Evolutionary conservation across 495 filamentous ascomycete genomes (phyloP).

Genomic region (Penicillium crystallinum): DNA sequence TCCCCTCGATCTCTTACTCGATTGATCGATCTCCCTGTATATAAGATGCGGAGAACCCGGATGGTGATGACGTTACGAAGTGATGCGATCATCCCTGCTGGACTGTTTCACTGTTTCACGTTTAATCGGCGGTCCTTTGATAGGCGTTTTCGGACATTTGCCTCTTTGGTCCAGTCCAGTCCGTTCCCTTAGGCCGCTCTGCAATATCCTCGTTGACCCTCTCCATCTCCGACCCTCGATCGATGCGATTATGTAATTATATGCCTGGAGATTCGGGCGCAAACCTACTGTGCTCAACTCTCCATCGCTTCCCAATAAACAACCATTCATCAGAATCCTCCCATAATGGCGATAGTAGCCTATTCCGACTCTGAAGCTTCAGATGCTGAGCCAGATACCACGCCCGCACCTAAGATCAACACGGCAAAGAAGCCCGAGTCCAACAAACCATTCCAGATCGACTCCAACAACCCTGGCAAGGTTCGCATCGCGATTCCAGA

Average conservation of each 20-base stretch:
- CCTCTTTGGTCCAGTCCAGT: not conserved
- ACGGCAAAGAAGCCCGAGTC: constrained; percentile 57
- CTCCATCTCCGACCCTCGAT: not conserved
- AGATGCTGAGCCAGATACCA: constrained; percentile 46
- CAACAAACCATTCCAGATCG: constrained; percentile 48
- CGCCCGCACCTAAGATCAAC: constrained; percentile 26
- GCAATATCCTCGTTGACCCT: not conserved
- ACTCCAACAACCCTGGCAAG: constrained; percentile 73
- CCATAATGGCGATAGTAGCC: constrained; percentile 66
- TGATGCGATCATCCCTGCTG: constrained; percentile 2
- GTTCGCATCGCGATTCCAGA: constrained; percentile 70
- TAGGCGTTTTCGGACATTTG: constrained; percentile 1
- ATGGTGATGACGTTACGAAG: constrained; percentile 6
- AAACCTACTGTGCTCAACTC: not conserved
- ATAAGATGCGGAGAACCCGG: constrained; percentile 2
- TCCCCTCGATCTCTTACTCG: not conserved
- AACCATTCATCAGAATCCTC: not conserved
- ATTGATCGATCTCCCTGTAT: not conserved
- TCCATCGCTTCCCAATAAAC: not conserved
- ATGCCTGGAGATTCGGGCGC: not conserved
- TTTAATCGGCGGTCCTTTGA: not conserved
- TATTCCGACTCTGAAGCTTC: constrained; percentile 84
- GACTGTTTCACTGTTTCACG: not conserved
- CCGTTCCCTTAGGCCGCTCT: not conserved
- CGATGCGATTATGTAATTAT: not conserved